Conservation (phyloP, 371 early-diverging fungal species). For the Neoconidiobolus thromboides region DNA sequence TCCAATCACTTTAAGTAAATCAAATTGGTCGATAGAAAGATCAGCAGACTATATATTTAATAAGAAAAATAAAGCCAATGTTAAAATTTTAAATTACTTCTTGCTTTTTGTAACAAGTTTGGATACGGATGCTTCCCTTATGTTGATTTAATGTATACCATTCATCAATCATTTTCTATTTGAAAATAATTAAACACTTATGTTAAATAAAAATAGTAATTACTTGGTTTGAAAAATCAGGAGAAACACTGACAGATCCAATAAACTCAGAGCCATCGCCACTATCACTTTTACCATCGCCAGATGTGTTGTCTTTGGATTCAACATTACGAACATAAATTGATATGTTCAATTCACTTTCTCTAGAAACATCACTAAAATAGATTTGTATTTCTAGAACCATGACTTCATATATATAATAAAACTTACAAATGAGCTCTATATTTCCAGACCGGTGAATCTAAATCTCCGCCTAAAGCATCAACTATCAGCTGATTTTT, state of each 20-base stretch:
- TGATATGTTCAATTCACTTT: slow-evolving; percentile 59
- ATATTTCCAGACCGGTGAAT: slow-evolving; percentile 64
- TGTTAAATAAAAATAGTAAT: slow-evolving; percentile 2
- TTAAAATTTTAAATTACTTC: slow-evolving; percentile 18
- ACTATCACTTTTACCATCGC: slow-evolving; percentile 19
- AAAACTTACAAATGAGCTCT: slow-evolving; percentile 69
- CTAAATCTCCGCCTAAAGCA: slow-evolving; percentile 51
- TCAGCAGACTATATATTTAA: slow-evolving; percentile 21
- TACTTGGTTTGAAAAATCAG: slow-evolving; percentile 31
- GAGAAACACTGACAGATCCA: slow-evolving; percentile 41
- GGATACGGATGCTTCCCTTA: slow-evolving; percentile 39
- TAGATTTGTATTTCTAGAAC: neutral
- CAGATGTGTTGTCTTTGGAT: slow-evolving; percentile 10
- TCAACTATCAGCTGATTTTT: slow-evolving; percentile 79
- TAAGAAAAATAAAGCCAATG: neutral
- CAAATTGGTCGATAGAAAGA: slow-evolving; percentile 78
- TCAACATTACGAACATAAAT: slow-evolving; percentile 52
- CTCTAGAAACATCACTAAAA: slow-evolving; percentile 73
- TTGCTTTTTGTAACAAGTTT: slow-evolving; percentile 45
- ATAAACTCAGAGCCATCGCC: slow-evolving; percentile 37
- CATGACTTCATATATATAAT: neutral
- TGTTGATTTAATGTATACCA: slow-evolving; percentile 36
- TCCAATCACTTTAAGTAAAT: slow-evolving; percentile 86
- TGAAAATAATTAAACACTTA: neutral
- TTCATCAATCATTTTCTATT: slow-evolving; percentile 25